Evolutionary conservation across 129 eudicot genomes (phyloP).

Genomic region (Calendula officinalis): DNA sequence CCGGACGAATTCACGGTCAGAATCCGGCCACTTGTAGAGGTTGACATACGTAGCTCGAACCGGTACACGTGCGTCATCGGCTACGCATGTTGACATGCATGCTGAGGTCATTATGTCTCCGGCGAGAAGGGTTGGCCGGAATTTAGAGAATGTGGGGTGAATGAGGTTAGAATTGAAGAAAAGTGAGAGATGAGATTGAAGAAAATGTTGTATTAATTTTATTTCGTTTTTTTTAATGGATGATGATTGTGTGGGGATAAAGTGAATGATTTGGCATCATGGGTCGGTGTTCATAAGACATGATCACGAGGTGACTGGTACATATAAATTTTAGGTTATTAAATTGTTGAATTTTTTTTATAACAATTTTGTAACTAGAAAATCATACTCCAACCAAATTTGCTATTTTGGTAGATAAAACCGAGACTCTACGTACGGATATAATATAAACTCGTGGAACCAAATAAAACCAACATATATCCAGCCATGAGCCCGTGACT

Average conservation of each 20-base stretch:
- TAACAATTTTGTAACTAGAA: background rate
- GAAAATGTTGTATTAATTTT: conserved; percentile 27
- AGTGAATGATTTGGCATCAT: conserved; percentile 36
- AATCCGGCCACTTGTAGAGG: conserved; percentile 94
- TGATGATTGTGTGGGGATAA: conserved; percentile 36
- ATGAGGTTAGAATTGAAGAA: conserved; percentile 36
- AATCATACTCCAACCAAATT: too few relatives aligned
- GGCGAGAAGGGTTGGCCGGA: conserved; percentile 18
- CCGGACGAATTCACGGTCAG: conserved; percentile 74
- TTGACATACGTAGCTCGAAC: conserved; percentile 74
- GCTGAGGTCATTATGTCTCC: conserved; percentile 52
- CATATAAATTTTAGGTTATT: background rate
- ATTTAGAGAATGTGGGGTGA: conserved; percentile 9
- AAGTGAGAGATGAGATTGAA: conserved; percentile 13
- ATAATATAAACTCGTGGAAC: too few relatives aligned
- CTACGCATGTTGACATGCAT: conserved; percentile 69
- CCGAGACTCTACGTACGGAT: too few relatives aligned
- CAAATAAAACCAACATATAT: too few relatives aligned
- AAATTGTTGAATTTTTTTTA: background rate
- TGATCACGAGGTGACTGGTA: conserved; percentile 8
- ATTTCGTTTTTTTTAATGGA: conserved; percentile 13
- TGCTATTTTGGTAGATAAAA: too few relatives aligned
- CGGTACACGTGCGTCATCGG: conserved; percentile 52
- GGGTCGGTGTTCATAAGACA: conserved; percentile 20
- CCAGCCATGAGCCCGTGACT: too few relatives aligned